Evolutionary conservation across 768 basidiomycete genomes (phyloP).

Genomic region (Tylopilus subfusipes): DNA sequence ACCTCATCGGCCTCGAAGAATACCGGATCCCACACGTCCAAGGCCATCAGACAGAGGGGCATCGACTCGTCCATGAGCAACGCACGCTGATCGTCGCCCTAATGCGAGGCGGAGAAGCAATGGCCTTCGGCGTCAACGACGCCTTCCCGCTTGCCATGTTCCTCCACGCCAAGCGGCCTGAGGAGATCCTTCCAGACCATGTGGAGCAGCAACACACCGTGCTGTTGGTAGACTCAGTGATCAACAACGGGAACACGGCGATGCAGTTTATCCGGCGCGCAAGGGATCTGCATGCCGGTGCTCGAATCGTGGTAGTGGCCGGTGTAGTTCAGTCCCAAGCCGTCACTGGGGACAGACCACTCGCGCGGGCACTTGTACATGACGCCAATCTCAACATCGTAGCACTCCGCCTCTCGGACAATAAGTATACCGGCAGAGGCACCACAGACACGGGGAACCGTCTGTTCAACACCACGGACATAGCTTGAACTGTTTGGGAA

Average conservation of each 20-base stretch:
- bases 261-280: conserved; percentile 13
- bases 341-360: conserved; percentile 10
- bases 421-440: conserved; percentile 14
- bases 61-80: conserved; percentile 13
- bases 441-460: conserved; percentile 14
- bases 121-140: conserved; percentile 13
- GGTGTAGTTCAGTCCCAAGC: conserved; percentile 14
- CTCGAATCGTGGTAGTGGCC: conserved; percentile 14
- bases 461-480: conserved; percentile 12
- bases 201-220: conserved; percentile 12
- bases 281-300: conserved; percentile 11
- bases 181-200: conserved; percentile 13
- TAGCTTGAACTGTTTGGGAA: conserved; percentile 10
- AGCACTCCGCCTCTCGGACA: conserved; percentile 12
- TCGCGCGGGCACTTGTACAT: conserved; percentile 12
- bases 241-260: conserved; percentile 11
- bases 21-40: conserved; percentile 13
- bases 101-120: conserved; percentile 16
- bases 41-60: conserved; percentile 14
- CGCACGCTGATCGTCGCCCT: conserved; percentile 13
- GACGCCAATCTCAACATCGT: conserved; percentile 11
- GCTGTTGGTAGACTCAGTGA: conserved; percentile 15
- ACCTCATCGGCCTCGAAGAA: conserved; percentile 15
- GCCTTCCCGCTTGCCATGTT: conserved; percentile 16
- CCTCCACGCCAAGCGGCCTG: conserved; percentile 13